Evolutionary conservation across 2,329 filamentous ascomycete genomes (phyloP).

Genomic region (Neofusicoccum umdonicola): DNA sequence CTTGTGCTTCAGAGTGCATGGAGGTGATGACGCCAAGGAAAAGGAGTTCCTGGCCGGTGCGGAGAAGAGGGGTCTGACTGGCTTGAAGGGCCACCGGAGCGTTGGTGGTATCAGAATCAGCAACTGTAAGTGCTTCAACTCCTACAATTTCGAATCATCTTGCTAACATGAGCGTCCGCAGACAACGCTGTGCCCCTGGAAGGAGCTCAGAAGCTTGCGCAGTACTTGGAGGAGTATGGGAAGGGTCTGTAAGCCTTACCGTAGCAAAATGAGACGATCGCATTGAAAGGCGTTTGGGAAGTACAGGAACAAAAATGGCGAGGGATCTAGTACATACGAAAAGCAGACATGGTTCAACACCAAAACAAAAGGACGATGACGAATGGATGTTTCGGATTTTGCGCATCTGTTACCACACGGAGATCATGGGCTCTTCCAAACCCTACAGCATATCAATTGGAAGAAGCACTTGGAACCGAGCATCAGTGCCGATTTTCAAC

Average conservation of each 20-base stretch:
- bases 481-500: background rate
- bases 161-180: conserved; percentile 24
- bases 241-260: conserved; percentile 25
- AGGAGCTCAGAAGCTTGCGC: conserved; percentile 65
- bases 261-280: background rate
- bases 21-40: conserved; percentile 67
- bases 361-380: background rate
- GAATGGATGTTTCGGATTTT: background rate
- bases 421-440: background rate
- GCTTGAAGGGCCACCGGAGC: conserved; percentile 83
- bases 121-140: conserved; percentile 57
- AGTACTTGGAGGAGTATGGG: conserved; percentile 63
- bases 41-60: conserved; percentile 76
- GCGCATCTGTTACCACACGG: background rate
- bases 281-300: conserved; percentile 9
- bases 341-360: conserved; percentile 4
- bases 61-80: conserved; percentile 66
- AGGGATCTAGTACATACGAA: background rate
- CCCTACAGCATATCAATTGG: background rate
- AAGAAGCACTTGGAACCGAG: background rate
- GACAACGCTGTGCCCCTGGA: conserved; percentile 75
- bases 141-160: background rate
- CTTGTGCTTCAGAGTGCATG: conserved; percentile 80
- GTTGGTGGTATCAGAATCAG: conserved; percentile 82
- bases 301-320: background rate